Base-by-base conservation (phyloP, 2,329 filamentous ascomycete genomes). In the Thermomyces lanuginosus region DNA sequence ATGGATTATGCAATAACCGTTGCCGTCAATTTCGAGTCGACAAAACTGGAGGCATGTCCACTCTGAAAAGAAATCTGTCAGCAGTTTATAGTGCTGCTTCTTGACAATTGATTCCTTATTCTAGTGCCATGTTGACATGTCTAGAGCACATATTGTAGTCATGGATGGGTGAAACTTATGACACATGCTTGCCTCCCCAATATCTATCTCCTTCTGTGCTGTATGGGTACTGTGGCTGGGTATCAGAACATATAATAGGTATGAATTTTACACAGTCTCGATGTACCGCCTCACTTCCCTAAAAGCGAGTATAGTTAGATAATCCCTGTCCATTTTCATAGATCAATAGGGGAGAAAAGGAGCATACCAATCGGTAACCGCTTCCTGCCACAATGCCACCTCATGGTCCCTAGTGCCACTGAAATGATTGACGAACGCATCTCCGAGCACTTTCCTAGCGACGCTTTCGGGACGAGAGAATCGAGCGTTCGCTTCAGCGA, bases 371-470 rank as follows among this genome's bases (percentile, higher is more conserved):
- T 95, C 89, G 11, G 89, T 95, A 4, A 95, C 86, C 2, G 84
- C 84, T 51, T 95, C 86, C 43, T 95, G 84, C 77, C 80, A 98
- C 11, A 92, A 56, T 34, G 79, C 63, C 32, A 89, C 67, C 56
- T 98, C 89, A 53, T 98, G 84, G 51, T 92, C 76, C 37, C 89
- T 69, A 10, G 86, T 92, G 9, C 89, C 89, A 8, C 76, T 81
- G 58, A 76, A 98, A 52, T 95, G 89, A 9, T 95, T 84, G 3
- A 98, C 89, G 55, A 98, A 98, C 6, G 76, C 79, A 49, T 95
- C 78, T 0, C 89, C 89, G 53, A 98, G 80, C 0, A 92, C 79
- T 48, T 95, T 80, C 31, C 89, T 66, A n/a, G 89, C 89, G 9
- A 95, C 64, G 49, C 86, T 95, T 2, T 69, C 80, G 41, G 72